Conservation (phyloP, 345 rosid genomes). For the Arabidopsis suecica region DNA sequence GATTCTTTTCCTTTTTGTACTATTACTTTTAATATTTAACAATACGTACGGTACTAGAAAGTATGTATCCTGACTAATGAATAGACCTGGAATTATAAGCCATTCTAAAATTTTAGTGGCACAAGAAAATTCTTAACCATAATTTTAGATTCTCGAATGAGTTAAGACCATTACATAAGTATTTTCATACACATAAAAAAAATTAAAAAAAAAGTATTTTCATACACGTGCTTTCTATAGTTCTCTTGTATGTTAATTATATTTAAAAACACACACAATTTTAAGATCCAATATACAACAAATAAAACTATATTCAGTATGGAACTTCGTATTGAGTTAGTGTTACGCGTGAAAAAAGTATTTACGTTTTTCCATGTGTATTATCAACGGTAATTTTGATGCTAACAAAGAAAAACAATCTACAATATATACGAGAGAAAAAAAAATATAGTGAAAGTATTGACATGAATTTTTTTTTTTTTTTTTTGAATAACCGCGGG, state of each 20-base stretch:
- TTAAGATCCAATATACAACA: neutral
- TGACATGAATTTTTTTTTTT: neutral
- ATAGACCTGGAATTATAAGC: neutral
- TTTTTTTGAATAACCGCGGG: no score
- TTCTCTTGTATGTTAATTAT: neutral
- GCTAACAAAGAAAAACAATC: neutral
- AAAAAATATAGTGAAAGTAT: no score
- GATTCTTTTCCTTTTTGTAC: neutral
- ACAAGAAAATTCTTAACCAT: slow-evolving; percentile 3
- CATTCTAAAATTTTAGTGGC: slow-evolving; percentile 11
- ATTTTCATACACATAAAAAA: neutral
- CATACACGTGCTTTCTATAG: neutral
- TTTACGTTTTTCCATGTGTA: neutral
- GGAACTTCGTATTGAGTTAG: slow-evolving; percentile 4
- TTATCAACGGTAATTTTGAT: neutral
- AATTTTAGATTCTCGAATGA: slow-evolving; percentile 6
- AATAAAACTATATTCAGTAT: neutral
- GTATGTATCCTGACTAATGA: neutral
- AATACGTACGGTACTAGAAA: neutral
- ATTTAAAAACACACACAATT: neutral
- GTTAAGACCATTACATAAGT: neutral
- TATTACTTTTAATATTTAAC: neutral
- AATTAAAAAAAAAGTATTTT: no score
- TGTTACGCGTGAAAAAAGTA: neutral
- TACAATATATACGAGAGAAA: neutral